Conservation (phyloP, 1,284 basidiomycete species). For the Agaricales sp. region DNA sequence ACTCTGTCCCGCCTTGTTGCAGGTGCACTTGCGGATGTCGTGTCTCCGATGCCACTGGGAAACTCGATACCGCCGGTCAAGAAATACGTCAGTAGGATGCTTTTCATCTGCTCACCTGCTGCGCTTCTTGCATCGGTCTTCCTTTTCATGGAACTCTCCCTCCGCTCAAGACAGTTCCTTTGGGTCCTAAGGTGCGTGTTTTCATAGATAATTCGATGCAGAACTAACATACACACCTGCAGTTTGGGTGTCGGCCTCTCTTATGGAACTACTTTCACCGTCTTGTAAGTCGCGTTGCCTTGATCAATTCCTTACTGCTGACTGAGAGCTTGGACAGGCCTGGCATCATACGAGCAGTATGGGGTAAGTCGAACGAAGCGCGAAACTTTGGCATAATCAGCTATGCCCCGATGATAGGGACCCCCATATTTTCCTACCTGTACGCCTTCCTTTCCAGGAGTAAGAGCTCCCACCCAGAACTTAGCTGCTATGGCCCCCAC, state of each 20-base stretch:
- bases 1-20: neutral
- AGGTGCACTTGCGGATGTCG: neutral
- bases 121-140: neutral
- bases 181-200: neutral
- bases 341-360: neutral
- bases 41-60: neutral
- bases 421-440: slow-evolving; percentile 1
- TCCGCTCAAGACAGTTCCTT: neutral
- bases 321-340: neutral
- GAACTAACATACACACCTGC: neutral
- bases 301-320: too few species aligned
- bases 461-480: neutral
- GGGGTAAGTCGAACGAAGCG: neutral
- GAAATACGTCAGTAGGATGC: neutral
- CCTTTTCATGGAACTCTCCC: neutral
- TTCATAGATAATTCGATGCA: neutral
- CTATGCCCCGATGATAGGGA: slow-evolving; percentile 1
- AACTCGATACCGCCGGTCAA: neutral
- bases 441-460: neutral
- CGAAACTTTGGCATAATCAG: slow-evolving; percentile 1
- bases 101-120: neutral
- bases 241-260: neutral
- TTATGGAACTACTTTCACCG: neutral
- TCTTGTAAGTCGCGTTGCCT: neutral
- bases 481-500: slow-evolving; percentile 36